Evolutionary conservation across 169 alveolate genomes (phyloP), one percentile per base, ranked within the genome.

Genomic region (Plasmodium falciparum): DNA sequence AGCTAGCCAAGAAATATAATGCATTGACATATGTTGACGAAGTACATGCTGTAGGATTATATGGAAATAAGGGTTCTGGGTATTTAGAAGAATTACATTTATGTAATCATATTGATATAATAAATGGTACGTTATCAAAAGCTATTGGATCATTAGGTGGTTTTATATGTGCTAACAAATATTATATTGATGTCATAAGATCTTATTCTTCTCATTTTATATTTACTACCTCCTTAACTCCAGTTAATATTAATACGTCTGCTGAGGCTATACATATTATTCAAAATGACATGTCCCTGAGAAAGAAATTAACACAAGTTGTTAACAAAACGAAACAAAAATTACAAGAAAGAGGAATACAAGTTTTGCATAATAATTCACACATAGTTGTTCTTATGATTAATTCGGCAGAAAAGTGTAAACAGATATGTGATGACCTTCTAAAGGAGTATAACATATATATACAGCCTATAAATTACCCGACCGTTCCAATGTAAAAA

Each of bases 1-100:
- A 94, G 17, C 45, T 95, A 22, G 97, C 98, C 17, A 88, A 95
- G 74, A 94, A 95, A 61, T 96, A 93, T 85, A 94, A 93, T 69
- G 96, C 97, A 0, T 76, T 96, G 9, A 95, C 97, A 11, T 95
- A 90, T 88, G 88, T 93, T 47, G 98, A 96, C 80, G 98, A 96
- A 86, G 98, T 96, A 9, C 98, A 96, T 73, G 97, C 98, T 8
- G 97, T 96, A 29, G 98, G 98, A 17, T 89, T 96, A 74, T 96
- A 96, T 74, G 98, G 98, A 9, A 67, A 75, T 20, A 90, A 92
- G 62, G 98, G 98, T 15, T 97, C 95, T 2, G 98, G 98, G 12
- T 93, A 95, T 43, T 72, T 93, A 26, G 96, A 96, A 75, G 93
- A 92, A 72, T 29, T 90, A 45, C 95, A 96, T 29, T n/a, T 90